Base-by-base conservation (phyloP, 768 basidiomycete species). In the Pleurotus citrinopileatus region DNA sequence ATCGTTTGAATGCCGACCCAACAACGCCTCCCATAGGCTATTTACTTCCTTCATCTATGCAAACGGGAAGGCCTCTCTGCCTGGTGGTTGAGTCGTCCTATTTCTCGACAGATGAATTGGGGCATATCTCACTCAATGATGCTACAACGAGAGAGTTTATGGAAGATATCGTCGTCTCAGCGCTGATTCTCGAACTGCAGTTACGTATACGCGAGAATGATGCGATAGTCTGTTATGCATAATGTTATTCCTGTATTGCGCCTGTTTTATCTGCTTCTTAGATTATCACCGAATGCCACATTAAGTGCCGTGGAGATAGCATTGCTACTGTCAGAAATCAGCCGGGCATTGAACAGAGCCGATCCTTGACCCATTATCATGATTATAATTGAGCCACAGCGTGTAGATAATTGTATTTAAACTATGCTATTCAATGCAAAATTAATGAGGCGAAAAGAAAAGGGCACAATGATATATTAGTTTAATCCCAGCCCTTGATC, bases 401-500 rank as follows among this genome's bases (percentile, higher is more conserved):
- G 32, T 34, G 32, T 9, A 34, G 32, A 3, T 9, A 34, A 34
- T 9, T n/a, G 32, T n/a, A n/a, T n/a, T n/a, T n/a, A n/a, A n/a
- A n/a, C n/a, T n/a, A n/a, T 34, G 32, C n/a, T n/a, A 34, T n/a
- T 34, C n/a, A 34, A 10, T 34, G 32, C 9, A 34, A 10, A 34
- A 34, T 34, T 34, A 34, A n/a, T 1, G n/a, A 10, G n/a, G 32
- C 32, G 9, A 9, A 34, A 10, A 9, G n/a, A 10, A 10, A 34
- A 9, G 32, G 32, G 32, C 32, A n/a, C 10, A 3, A 6, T 13
- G 29, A 32, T 13, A 13, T 32, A 15, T 13, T 19, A 7, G 8
- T 40, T 55, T 56, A 65, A 56, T 70, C 67, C 69, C 67, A 70
- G 29, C 57, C 55, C 40, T 64, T 61, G 19, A 70, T 51, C 55